Percentiles rank a stretch among this genome's conserved stretches.
Conservation (phyloP, 192 early-diverging fungal genomes). For the Paraglomus occultum region DNA sequence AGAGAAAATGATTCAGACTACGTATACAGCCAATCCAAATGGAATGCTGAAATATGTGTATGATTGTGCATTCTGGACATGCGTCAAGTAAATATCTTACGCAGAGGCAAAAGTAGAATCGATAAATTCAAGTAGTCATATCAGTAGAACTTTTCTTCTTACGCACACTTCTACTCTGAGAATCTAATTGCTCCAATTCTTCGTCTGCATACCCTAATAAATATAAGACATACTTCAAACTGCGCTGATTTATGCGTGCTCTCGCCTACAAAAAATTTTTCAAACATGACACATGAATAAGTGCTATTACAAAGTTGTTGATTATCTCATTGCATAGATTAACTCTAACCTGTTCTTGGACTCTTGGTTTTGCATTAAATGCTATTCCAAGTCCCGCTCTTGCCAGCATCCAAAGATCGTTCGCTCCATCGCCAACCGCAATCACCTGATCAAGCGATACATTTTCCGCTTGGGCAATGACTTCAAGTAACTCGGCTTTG, state of each 20-base stretch:
- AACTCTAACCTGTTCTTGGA: constrained; percentile 73
- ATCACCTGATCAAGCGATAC: constrained; percentile 89
- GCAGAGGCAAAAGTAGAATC: too few species aligned
- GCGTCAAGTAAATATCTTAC: constrained; percentile 38
- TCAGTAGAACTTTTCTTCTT: too few species aligned
- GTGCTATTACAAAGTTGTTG: not conserved
- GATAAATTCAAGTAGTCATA: too few species aligned
- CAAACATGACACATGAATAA: constrained; percentile 5
- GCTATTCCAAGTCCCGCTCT: constrained; percentile 95
- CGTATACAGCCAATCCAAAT: constrained; percentile 73
- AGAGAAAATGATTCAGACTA: constrained; percentile 54
- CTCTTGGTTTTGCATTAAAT: constrained; percentile 97
- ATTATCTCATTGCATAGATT: not conserved
- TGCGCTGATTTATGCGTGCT: constrained; percentile 91
- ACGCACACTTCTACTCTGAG: too few species aligned
- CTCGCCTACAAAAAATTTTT: constrained; percentile 52
- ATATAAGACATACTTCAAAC: constrained; percentile 84
- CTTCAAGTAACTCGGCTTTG: constrained; percentile 93
- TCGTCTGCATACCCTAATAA: constrained; percentile 85
- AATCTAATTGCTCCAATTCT: constrained; percentile 62
- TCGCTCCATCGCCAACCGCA: constrained; percentile 98
- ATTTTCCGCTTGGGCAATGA: constrained; percentile 92
- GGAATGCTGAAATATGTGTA: constrained; percentile 87
- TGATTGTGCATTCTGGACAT: constrained; percentile 68
- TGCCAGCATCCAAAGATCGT: constrained; percentile 93